These are phyloP conservation scores for Endocarpon pusillum DNA, from an alignment of 495 filamentous ascomycete genomes.

Conservation along the genomic window DNA sequence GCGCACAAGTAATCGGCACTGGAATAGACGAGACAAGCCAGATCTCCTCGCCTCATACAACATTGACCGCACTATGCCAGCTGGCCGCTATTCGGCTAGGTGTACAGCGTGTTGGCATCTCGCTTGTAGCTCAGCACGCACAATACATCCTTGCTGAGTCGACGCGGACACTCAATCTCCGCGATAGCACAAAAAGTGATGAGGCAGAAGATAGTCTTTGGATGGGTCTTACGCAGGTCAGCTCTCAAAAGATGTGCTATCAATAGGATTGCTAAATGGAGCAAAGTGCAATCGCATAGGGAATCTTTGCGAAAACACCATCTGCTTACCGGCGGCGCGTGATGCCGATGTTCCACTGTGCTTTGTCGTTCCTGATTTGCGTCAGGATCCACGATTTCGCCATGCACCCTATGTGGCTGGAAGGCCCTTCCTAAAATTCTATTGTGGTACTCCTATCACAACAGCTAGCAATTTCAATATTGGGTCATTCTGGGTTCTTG, in stretches of 20 bases:
- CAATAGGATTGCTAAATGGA: no score
- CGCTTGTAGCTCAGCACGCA: conserved; percentile 11
- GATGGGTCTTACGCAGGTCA: conserved; percentile 24
- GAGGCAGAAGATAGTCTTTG: conserved; percentile 24
- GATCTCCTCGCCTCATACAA: no score
- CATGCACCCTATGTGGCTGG: conserved; percentile 16
- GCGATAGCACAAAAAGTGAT: conserved; percentile 17
- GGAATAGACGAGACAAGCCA: no score
- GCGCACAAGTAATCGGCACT: no score
- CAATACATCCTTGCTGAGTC: conserved; percentile 41
- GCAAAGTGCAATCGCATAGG: no score
- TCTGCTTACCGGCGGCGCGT: conserved; percentile 2
- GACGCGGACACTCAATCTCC: conserved; percentile 23
- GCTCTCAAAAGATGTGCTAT: no score
- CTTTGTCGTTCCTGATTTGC: conserved; percentile 17
- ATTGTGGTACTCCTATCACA: conserved; percentile 14
- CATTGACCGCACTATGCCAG: conserved; percentile 32
- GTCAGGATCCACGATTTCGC: conserved; percentile 13
- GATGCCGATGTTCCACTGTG: not conserved
- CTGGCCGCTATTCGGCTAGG: conserved; percentile 30
- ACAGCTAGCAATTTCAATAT: conserved; percentile 11
- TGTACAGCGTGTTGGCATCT: conserved; percentile 27
- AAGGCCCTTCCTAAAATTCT: conserved; percentile 13
- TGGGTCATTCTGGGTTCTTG: conserved; percentile 12
- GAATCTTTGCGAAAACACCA: no score